Conservation (phyloP, 208 protist species). For the Trypanosoma lewisi region DNA sequence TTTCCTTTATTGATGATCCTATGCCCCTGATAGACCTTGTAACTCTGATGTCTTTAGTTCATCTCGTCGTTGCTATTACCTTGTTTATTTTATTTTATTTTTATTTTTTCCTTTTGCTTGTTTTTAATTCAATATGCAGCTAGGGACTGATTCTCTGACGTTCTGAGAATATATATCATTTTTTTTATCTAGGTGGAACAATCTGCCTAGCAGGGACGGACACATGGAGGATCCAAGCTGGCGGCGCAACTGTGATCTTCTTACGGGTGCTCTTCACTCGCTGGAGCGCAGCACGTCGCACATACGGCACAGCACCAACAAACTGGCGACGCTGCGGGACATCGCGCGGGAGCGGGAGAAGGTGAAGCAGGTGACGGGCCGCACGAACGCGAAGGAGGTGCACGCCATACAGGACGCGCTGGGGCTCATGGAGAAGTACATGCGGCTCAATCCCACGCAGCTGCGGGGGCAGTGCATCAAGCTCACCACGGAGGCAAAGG, state of each 20-base stretch:
- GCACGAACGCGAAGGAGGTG: slow-evolving; percentile 63
- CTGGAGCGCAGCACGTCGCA: slow-evolving; percentile 59
- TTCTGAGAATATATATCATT: too few relatives aligned
- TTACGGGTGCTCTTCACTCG: slow-evolving; percentile 52
- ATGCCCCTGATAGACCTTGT: too few relatives aligned
- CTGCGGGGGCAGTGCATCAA: slow-evolving; percentile 64
- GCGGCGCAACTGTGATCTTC: slow-evolving; percentile 62
- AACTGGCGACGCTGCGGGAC: slow-evolving; percentile 56
- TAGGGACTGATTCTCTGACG: too few relatives aligned
- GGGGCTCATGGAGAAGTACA: slow-evolving; percentile 69
- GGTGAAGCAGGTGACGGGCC: slow-evolving; percentile 55
- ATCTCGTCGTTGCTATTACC: too few relatives aligned
- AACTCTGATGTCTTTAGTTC: too few relatives aligned
- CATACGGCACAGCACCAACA: slow-evolving; percentile 77
- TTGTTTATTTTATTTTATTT: too few relatives aligned
- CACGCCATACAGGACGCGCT: slow-evolving; percentile 66
- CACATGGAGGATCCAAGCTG: slow-evolving; percentile 70
- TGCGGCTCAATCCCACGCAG: slow-evolving; percentile 56
- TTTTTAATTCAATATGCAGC: too few relatives aligned
- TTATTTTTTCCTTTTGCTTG: neutral
- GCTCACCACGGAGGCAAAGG: slow-evolving; percentile 72
- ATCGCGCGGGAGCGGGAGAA: slow-evolving; percentile 76
- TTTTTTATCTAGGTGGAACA: too few relatives aligned
- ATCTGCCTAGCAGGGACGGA: too few relatives aligned
- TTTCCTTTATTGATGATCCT: too few relatives aligned